phyloP scores from a whole-genome alignment of 2,329 filamentous ascomycete species.

The Xylaria polymorpha region DNA sequence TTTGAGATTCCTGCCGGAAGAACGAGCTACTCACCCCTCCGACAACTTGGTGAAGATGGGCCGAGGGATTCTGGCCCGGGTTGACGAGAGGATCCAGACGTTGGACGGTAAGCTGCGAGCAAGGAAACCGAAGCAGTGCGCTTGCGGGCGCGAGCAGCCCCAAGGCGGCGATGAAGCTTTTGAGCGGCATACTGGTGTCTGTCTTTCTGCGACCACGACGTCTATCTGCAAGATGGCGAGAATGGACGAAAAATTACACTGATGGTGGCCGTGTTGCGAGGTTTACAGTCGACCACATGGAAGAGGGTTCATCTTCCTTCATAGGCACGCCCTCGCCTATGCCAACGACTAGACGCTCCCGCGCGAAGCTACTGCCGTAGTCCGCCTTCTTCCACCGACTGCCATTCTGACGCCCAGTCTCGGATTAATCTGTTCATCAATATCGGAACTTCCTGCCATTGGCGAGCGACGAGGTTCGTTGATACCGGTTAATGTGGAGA shows the following conservation, averaged over 20 bases:
- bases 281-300: slow-evolving; percentile 7
- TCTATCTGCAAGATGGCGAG: neutral
- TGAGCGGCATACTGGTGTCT: slow-evolving; percentile 29
- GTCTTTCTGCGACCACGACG: neutral
- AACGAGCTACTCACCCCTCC: slow-evolving; percentile 55
- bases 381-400: slow-evolving; percentile 30
- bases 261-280: neutral
- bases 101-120: slow-evolving; percentile 48
- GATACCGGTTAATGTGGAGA: slow-evolving; percentile 49
- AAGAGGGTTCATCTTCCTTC: slow-evolving; percentile 13
- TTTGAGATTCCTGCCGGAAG: neutral
- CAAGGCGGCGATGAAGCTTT: slow-evolving; percentile 32
- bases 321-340: slow-evolving; percentile 32
- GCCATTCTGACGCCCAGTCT: slow-evolving; percentile 37
- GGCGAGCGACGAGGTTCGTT: slow-evolving; percentile 40
- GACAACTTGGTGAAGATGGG: slow-evolving; percentile 70
- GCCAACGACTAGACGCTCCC: slow-evolving; percentile 15
- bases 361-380: slow-evolving; percentile 41
- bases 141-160: slow-evolving; percentile 42
- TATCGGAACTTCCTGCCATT: slow-evolving; percentile 46
- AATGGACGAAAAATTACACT: neutral
- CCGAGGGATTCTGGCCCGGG: slow-evolving; percentile 61
- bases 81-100: slow-evolving; percentile 57
- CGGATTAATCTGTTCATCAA: slow-evolving; percentile 45
- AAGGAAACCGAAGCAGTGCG: slow-evolving; percentile 46